phyloP scores from a whole-genome alignment of 2,329 filamentous ascomycete genomes.

The Incumbomyces delicatus region DNA sequence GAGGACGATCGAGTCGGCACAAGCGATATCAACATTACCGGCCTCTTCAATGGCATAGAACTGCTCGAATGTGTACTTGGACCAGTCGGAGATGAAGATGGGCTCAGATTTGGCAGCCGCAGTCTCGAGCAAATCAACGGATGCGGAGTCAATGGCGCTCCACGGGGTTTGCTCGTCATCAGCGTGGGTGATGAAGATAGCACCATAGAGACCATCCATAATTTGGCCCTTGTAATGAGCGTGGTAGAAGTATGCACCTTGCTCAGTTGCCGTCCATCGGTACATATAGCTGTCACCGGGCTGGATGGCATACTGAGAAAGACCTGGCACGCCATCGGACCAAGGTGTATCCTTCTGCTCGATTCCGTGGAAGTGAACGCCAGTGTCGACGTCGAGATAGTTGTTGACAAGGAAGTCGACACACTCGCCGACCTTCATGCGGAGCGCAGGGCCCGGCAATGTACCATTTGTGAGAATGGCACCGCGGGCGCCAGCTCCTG shows the following conservation, averaged over 20 bases:
- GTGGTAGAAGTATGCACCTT: conserved; percentile 58
- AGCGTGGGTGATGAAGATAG: conserved; percentile 47
- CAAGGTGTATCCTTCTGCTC: conserved; percentile 65
- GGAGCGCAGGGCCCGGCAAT: conserved; percentile 64
- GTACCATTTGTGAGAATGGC: conserved; percentile 64
- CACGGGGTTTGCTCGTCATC: conserved; percentile 38
- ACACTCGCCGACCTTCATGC: conserved; percentile 63
- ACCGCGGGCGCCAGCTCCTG: conserved; percentile 38
- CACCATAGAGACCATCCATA: conserved; percentile 58
- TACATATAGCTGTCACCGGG: conserved; percentile 57
- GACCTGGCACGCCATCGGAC: conserved; percentile 62
- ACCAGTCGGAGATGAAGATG: conserved; percentile 48
- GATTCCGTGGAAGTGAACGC: conserved; percentile 69
- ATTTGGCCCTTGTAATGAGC: conserved; percentile 56
- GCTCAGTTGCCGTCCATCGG: conserved; percentile 38
- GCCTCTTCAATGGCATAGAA: conserved; percentile 26
- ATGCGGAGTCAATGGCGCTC: conserved; percentile 35
- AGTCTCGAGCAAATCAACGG: conserved; percentile 36
- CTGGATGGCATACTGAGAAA: conserved; percentile 58
- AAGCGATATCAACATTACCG: conserved; percentile 36
- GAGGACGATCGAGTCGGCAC: conserved; percentile 52
- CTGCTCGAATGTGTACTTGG: conserved; percentile 43
- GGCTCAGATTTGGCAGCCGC: conserved; percentile 42
- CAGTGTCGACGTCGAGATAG: conserved; percentile 52
- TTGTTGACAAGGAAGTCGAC: conserved; percentile 62